Conservation (phyloP, 345 rosid species). For the Clarkia xantiana region DNA sequence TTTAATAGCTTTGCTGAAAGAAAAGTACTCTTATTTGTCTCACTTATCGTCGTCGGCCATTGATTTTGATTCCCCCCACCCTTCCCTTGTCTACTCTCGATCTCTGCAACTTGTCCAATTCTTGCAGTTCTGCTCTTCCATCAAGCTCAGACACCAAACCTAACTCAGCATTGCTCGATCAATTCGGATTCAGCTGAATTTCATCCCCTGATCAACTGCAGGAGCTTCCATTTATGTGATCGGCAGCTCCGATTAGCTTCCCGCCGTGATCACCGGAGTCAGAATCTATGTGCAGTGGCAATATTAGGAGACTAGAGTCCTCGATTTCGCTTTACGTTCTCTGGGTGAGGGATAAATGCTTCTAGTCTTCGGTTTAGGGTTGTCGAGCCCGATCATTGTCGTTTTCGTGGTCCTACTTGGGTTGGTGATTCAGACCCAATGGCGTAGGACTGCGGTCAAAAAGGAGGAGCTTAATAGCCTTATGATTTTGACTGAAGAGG, state of each 20-base stretch:
- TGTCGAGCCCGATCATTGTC: constrained; percentile 53
- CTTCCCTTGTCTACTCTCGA: constrained; percentile 18
- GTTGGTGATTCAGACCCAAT: constrained; percentile 41
- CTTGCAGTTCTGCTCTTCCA: neutral
- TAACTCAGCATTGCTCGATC: neutral
- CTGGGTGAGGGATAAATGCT: constrained; percentile 52
- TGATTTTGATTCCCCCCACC: neutral
- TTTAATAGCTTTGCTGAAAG: neutral
- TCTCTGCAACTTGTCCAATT: constrained; percentile 4
- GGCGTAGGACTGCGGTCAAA: constrained; percentile 45
- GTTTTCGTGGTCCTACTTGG: constrained; percentile 10
- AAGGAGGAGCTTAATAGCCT: constrained; percentile 61
- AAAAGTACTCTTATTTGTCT: neutral
- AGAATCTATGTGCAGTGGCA: constrained; percentile 36
- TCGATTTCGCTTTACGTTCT: constrained; percentile 27
- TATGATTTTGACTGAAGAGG: constrained; percentile 61
- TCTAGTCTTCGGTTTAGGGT: constrained; percentile 73
- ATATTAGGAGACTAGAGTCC: constrained; percentile 21
- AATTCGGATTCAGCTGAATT: neutral
- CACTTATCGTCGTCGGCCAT: neutral
- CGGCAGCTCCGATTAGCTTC: neutral
- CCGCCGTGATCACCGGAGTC: neutral
- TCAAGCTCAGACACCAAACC: neutral
- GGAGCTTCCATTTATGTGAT: neutral
- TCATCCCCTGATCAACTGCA: neutral